Base-by-base conservation (phyloP, 306 rosid genomes). In the Boehmeria nivea region DNA sequence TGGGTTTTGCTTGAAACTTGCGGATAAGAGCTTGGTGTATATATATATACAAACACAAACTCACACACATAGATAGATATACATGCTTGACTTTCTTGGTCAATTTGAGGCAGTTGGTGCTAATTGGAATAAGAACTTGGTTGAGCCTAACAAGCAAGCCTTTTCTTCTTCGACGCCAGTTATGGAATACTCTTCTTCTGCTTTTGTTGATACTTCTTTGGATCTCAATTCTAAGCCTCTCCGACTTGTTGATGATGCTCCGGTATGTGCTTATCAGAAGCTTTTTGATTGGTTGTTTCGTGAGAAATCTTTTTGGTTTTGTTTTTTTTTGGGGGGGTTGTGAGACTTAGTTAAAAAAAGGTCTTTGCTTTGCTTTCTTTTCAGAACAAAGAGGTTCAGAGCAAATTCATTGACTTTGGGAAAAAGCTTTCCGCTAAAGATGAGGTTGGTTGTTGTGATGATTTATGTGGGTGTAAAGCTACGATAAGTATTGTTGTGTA, bases 181-280 rank as follows among this genome's bases (percentile, higher is more conserved):
- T 18, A 87, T 83, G 94, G 93, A 74, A 63, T 76, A 51, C 54
- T 73, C 96, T 12, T 73, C 96, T 12, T 60, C 87, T 50, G 36
- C 54, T n/a, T 79, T 57, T 72, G 66, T 78, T 43, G 89, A 83
- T 59, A 83, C 94, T 45, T 67, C 84, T 54, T 64, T 87, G 74
- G 89, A 87, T 78, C 94, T 93, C 49, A 93, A 81, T 43, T 31
- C 73, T 36, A 59, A 50, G 53, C 82, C 98, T 40, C 52, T 57
- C 43, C 50, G 71, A 47, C 60, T 46, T 53, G 67, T 77, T 40
- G 81, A 85, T 42, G 82, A 84, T 11, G 38, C 73, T 75, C 78
- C 78, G 28, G 98, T 87, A 67, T 57, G 88, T 82, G 26, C 4
- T 6, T 4, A 46, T 38, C 55, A 51, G 24, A 71, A 46, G 62